Base-by-base conservation (phyloP, 495 filamentous ascomycete genomes). In the Daldinia loculata region DNA sequence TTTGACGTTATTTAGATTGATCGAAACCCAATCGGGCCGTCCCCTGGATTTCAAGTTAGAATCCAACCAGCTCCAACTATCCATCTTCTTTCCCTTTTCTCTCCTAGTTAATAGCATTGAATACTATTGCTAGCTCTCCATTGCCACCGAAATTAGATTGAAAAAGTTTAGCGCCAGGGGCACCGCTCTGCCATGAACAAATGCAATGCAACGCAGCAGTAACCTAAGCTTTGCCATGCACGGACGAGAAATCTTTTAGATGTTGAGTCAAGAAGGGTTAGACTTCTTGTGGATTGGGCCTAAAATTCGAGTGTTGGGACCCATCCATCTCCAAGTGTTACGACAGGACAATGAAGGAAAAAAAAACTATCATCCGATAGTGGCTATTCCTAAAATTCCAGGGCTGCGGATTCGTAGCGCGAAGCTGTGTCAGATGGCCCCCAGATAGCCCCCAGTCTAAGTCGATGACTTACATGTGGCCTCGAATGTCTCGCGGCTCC, bases 11-110 rank as follows among this genome's bases (percentile, higher is more conserved):
- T 53, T 53, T 53, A 59, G 58, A 63, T 60, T 69, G 61, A 73
- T 73, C 70, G 66, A 69, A 43, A 55, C 57, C 61, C 67, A 74
- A 67, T 74, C 71, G 71, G 71, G 67, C 71, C 71, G 71, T 48
- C 67, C 71, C 71, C 63, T 67, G 60, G 30, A 56, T 58, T 57
- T 43, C 26, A 55, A 30, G 12, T 45, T n/a, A 34, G 66, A 24
- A 39, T 36, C 32, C 22, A 39, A 34, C 36, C 48, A 64, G 38
- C 8, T 65, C 39, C 50, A 65, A 43, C 36, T n/a, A 30, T 29
- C 50, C 26, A 53, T 29, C 15, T 30, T 17, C 26, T 17, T 2
- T 14, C 26, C 14, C 30, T 48, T 11, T 24, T 48, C 19, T 48
- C 43, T 48, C 43, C 8, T 48, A 24, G 14, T 24, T 48, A 24